Base-by-base conservation (phyloP, 176 grass and related monocot genomes). In the Oryza brachyantha region DNA sequence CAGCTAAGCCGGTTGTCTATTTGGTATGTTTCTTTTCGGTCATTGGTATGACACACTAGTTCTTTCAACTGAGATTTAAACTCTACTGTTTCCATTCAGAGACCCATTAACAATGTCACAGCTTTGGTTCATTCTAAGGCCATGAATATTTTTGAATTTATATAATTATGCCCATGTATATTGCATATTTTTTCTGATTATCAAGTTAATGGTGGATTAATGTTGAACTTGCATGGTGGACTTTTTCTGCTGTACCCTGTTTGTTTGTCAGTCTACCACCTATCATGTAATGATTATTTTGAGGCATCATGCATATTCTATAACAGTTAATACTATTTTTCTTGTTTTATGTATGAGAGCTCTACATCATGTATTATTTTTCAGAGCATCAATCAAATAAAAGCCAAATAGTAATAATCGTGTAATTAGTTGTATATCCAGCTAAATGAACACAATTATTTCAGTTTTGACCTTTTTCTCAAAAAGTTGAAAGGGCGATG, bases 1-100 rank as follows among this genome's bases (percentile, higher is more conserved):
- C 90, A 3, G 96, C 96, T 28, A 98, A 98, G 66, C 86, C 96
- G 83, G 96, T 98, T 82, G 86, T 98, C 34, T 98, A 95, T 86
- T 85, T 98, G 84, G 96, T 98, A 93, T 31, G 14, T 54, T 61
- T 75, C n/a, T 26, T 26, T 46, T 70, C 61, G 25, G 70, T 89
- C 8, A 74, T 42, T 10, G 5, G 2, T 60, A 16, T 25, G 59
- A 2, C 13, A 0, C 5, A n/a, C n/a, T 7, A 7, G 17, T 21
- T 46, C 4, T 46, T 46, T 16, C 3, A 52, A 52, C 21, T 13
- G 16, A 52, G 16, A 58, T 68, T 4, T 34, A 9, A 24, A 38
- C n/a, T 21, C n/a, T 21, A 7, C 3, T 52, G 5, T 70, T 29
- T 63, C 26, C 21, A 67, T 17, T 75, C 35, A 8, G 10, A 13